These are phyloP conservation scores for Fusarium nodosum DNA, from an alignment of 2,329 filamentous ascomycete species.

Conservation along the genomic window DNA sequence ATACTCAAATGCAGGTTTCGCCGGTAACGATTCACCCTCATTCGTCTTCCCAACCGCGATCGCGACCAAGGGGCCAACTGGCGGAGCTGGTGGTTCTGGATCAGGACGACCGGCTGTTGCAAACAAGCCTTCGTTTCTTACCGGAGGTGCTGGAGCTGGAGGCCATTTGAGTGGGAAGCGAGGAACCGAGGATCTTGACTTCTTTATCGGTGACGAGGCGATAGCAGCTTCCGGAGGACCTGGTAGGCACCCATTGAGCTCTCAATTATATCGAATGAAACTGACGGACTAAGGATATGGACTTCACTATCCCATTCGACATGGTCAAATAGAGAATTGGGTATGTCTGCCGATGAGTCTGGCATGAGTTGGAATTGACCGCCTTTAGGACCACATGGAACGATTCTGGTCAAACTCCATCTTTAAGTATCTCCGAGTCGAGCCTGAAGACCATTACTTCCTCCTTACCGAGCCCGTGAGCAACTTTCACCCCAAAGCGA, in stretches of 20 bases:
- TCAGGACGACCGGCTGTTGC: slow-evolving; percentile 90
- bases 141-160: slow-evolving; percentile 85
- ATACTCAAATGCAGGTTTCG: slow-evolving; percentile 77
- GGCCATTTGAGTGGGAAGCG: slow-evolving; percentile 91
- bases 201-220: slow-evolving; percentile 98
- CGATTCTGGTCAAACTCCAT: slow-evolving; percentile 99
- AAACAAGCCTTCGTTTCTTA: slow-evolving; percentile 96
- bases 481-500: slow-evolving; percentile 21
- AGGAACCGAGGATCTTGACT: slow-evolving; percentile 97
- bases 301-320: slow-evolving; percentile 96
- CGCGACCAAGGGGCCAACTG: slow-evolving; percentile 87
- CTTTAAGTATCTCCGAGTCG: slow-evolving; percentile 98
- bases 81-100: slow-evolving; percentile 79
- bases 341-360: slow-evolving; percentile 63
- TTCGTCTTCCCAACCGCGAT: slow-evolving; percentile 99
- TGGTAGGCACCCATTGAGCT: slow-evolving; percentile 63
- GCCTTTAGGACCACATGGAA: slow-evolving; percentile 92
- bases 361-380: slow-evolving; percentile 47
- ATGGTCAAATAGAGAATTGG: slow-evolving; percentile 99
- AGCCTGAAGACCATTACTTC: slow-evolving; percentile 99
- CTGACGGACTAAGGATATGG: slow-evolving; percentile 78
- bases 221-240: slow-evolving; percentile 86
- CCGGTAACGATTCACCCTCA: slow-evolving; percentile 98
- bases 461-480: slow-evolving; percentile 95
- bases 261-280: slow-evolving; percentile 6